Percentiles rank a stretch among this genome's conserved stretches.
Evolutionary conservation across 2,329 filamentous ascomycete species (phyloP).

Genomic region (Amauroascus niger): DNA sequence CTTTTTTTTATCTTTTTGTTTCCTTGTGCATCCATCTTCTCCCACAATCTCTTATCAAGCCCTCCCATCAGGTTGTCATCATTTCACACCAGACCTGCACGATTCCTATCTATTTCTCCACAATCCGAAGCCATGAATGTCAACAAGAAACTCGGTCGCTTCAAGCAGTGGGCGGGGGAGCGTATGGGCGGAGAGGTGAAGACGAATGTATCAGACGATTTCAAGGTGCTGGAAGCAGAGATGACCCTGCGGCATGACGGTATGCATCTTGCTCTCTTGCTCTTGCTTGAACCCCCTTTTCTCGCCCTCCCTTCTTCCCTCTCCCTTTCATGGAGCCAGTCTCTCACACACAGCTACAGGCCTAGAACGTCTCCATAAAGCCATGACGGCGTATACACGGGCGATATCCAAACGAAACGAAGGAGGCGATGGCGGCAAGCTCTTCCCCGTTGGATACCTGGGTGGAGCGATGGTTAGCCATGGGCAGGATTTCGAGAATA

Average conservation of each 20-base stretch:
- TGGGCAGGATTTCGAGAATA: slow-evolving; percentile 82
- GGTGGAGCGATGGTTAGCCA: slow-evolving; percentile 79
- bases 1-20: no score
- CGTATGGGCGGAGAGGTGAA: slow-evolving; percentile 89
- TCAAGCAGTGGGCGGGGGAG: slow-evolving; percentile 97
- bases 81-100: not conserved
- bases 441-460: slow-evolving; percentile 65
- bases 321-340: not conserved
- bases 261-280: slow-evolving; percentile 34
- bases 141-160: slow-evolving; percentile 84
- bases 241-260: slow-evolving; percentile 85
- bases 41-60: no score
- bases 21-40: not conserved
- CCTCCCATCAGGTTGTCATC: no score
- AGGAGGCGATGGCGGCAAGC: slow-evolving; percentile 79
- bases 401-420: slow-evolving; percentile 77
- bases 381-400: slow-evolving; percentile 78
- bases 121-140: slow-evolving; percentile 44
- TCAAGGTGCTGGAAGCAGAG: slow-evolving; percentile 79
- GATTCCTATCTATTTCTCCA: not conserved
- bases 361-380: slow-evolving; percentile 79
- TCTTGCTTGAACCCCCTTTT: no score
- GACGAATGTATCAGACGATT: slow-evolving; percentile 79
- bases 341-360: slow-evolving; percentile 44
- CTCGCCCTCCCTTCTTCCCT: no score